phyloP scores from a whole-genome alignment of 2,329 filamentous ascomycete genomes.

The Decorospora gaudefroyi region DNA sequence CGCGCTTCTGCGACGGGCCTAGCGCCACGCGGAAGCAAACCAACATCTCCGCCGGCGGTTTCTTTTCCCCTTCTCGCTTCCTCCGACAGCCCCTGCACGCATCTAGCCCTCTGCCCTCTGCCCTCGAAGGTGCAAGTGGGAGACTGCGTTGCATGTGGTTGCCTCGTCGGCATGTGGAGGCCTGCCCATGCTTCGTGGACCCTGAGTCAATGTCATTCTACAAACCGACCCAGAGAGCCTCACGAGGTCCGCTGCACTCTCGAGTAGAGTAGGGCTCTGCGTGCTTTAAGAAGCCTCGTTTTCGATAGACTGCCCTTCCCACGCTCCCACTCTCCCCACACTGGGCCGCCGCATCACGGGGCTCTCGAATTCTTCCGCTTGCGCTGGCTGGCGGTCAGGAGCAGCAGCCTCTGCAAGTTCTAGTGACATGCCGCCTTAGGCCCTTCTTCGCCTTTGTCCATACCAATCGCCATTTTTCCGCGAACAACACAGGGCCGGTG shows the following conservation, averaged over 20 bases:
- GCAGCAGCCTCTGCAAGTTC: slow-evolving; percentile 29
- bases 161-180: slow-evolving; percentile 29
- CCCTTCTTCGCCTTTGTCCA: slow-evolving; percentile 24
- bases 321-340: not conserved
- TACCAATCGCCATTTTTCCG: slow-evolving; percentile 19
- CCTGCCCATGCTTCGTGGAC: slow-evolving; percentile 22
- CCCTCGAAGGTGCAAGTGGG: no score
- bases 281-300: slow-evolving; percentile 7
- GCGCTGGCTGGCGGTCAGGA: slow-evolving; percentile 24
- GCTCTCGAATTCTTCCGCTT: slow-evolving; percentile 33
- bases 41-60: slow-evolving; percentile 22
- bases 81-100: slow-evolving; percentile 21
- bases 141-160: slow-evolving; percentile 20
- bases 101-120: slow-evolving; percentile 20
- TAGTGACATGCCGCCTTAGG: slow-evolving; percentile 39
- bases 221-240: slow-evolving; percentile 18
- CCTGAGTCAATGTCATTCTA: slow-evolving; percentile 15
- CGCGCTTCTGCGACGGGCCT: not conserved
- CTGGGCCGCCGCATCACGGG: slow-evolving; percentile 29
- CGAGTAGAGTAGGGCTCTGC: not conserved
- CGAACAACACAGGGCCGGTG: slow-evolving; percentile 10
- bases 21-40: slow-evolving; percentile 20
- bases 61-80: slow-evolving; percentile 25
- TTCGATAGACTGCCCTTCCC: slow-evolving; percentile 6
- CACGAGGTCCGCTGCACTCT: slow-evolving; percentile 10